Base-by-base conservation (phyloP, 345 rosid species). In the Salix udensis region DNA sequence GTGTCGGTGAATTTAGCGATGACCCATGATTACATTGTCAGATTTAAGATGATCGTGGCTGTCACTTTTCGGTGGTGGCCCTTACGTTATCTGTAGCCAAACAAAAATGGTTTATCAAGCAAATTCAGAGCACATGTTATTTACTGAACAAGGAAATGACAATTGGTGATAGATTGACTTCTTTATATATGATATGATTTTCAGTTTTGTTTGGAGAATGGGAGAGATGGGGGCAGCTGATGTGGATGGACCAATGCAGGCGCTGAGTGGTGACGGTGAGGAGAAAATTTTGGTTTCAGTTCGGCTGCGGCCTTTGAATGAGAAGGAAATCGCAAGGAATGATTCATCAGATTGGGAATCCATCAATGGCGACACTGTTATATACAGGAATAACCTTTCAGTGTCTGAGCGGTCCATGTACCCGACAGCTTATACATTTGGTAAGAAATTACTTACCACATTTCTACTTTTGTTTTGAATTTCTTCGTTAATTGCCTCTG, bases 321-420 rank as follows among this genome's bases (percentile, higher is more conserved):
- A 83, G 79, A 96, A 87, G 87, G 99, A 96, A 82, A 86, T 76
- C 79, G 83, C 88, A 39, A 88, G 83, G 75, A 77, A 89, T 73
- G 99, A 93, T 50, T 88, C 86, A n/a, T 88, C 87, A 2, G 98
- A 96, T 82, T 93, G 99, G 98, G 98, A 93, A 83, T 93, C 96
- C 78, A 89, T 92, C 86, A 89, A 84, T 79, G 90, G 90, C 10
- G 82, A 78, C 77, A 92, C 95, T 16, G 75, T 96, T 69, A 75
- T 93, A 74, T 91, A 86, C 87, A 85, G 87, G 81, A 92, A 88
- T 83, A 91, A 82, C 77, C 91, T 92, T 79, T 87, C 93, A 16
- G 84, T 87, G 79, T 87, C 97, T 4, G 99, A 96, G 79, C 84
- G 98, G 70, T 96, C 97, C 77, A 83, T 93, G 94, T 91, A 93